Evolutionary conservation across 169 alveolate genomes (phyloP).

Genomic region (Plasmodium vinckei): DNA sequence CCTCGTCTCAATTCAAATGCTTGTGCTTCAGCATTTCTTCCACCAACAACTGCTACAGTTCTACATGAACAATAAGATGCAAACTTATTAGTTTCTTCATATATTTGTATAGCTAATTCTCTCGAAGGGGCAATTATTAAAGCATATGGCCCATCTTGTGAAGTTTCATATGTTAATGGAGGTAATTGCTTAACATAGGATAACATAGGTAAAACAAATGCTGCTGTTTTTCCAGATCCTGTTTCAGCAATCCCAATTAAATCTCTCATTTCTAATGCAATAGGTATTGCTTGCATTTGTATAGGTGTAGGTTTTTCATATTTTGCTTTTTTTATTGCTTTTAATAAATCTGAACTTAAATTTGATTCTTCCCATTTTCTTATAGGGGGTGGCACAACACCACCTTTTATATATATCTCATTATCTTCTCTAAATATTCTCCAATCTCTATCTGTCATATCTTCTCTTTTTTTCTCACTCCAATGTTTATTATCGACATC

Average conservation of each 20-base stretch:
- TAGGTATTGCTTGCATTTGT: slow-evolving; percentile 97
- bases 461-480: slow-evolving; percentile 89
- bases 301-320: slow-evolving; percentile 96
- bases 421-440: slow-evolving; percentile 96
- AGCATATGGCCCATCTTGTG: slow-evolving; percentile 97
- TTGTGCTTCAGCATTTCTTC: slow-evolving; percentile 94
- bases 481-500: slow-evolving; percentile 86
- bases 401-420: slow-evolving; percentile 92
- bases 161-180: slow-evolving; percentile 91
- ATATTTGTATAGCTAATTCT: slow-evolving; percentile 96
- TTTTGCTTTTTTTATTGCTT: slow-evolving; percentile 85
- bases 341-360: slow-evolving; percentile 84
- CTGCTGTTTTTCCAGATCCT: slow-evolving; percentile 97
- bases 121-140: slow-evolving; percentile 95
- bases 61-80: slow-evolving; percentile 88
- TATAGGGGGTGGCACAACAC: slow-evolving; percentile 94
- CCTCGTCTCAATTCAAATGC: slow-evolving; percentile 94
- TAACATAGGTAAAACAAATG: slow-evolving; percentile 96
- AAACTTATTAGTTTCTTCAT: slow-evolving; percentile 93
- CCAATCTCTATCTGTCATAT: slow-evolving; percentile 97
- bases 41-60: slow-evolving; percentile 97
- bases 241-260: slow-evolving; percentile 99
- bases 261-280: slow-evolving; percentile 94
- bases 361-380: slow-evolving; percentile 93
- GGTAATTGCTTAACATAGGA: slow-evolving; percentile 92